phyloP scores from a whole-genome alignment of 768 basidiomycete genomes.

The Terana coerulea region DNA sequence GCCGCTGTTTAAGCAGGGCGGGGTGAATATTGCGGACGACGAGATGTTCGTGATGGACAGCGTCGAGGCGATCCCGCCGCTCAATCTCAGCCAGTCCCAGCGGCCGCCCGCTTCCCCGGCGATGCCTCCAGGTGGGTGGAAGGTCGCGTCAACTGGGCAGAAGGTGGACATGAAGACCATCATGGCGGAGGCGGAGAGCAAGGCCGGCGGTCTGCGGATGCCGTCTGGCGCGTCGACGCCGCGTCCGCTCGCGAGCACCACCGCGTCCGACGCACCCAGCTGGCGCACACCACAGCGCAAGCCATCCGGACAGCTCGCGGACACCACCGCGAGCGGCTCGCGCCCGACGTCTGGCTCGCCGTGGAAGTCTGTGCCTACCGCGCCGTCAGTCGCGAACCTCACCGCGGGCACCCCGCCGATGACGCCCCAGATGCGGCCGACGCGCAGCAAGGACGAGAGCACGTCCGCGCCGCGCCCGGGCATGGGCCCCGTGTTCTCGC shows the following conservation, averaged over 20 bases:
- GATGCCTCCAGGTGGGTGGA: constrained; percentile 26
- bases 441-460: constrained; percentile 10
- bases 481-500: constrained; percentile 65
- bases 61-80: constrained; percentile 43
- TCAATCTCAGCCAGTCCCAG: constrained; percentile 17
- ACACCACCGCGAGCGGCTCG: neutral
- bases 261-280: constrained; percentile 4
- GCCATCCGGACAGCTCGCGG: neutral
- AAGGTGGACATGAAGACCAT: constrained; percentile 76
- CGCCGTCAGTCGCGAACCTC: neutral
- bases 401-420: constrained; percentile 12
- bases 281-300: constrained; percentile 9
- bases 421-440: constrained; percentile 23
- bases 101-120: neutral
- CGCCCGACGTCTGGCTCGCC: neutral
- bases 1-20: constrained; percentile 2
- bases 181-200: constrained; percentile 71
- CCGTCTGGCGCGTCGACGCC: neutral
- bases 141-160: constrained; percentile 30
- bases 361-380: constrained; percentile 6
- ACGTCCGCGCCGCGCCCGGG: constrained; percentile 27
- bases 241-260: neutral
- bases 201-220: constrained; percentile 8
- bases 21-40: constrained; percentile 37
- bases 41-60: constrained; percentile 82